A percentile compares a stretch with the other conserved stretches of the same genome.
phyloP scores from a whole-genome alignment of 805 yeast genomes.

The Lachancea quebecensis region DNA sequence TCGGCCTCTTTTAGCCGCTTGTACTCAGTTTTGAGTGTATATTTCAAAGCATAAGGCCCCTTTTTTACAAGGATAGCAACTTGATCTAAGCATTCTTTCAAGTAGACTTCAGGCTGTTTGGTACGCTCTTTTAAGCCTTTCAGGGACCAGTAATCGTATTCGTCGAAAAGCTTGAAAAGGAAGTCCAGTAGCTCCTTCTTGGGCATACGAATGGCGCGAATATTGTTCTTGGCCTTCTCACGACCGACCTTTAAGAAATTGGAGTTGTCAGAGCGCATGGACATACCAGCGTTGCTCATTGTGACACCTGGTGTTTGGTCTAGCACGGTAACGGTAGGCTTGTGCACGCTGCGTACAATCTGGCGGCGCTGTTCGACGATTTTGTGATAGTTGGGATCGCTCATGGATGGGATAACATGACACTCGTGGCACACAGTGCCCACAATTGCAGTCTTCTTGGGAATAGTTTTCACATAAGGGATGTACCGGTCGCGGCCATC shows the following conservation, averaged over 20 bases:
- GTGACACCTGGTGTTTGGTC: slow-evolving; percentile 82
- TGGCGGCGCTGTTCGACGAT: slow-evolving; percentile 52
- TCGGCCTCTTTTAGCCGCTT: slow-evolving; percentile 72
- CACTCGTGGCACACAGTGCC: slow-evolving; percentile 94
- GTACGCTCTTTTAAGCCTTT: slow-evolving; percentile 91
- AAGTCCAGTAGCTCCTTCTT: slow-evolving; percentile 84
- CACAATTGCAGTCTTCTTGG: slow-evolving; percentile 74
- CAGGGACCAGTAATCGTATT: slow-evolving; percentile 93
- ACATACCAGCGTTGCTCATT: slow-evolving; percentile 80
- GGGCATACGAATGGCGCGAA: slow-evolving; percentile 88
- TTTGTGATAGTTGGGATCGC: slow-evolving; percentile 62
- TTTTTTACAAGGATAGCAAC: slow-evolving; percentile 86
- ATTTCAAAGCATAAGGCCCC: slow-evolving; percentile 93
- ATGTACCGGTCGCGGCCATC: slow-evolving; percentile 44
- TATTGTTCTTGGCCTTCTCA: slow-evolving; percentile 41
- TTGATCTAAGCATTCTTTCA: slow-evolving; percentile 83
- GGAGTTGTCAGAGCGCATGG: slow-evolving; percentile 65
- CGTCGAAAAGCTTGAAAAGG: slow-evolving; percentile 83
- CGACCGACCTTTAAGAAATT: slow-evolving; percentile 52
- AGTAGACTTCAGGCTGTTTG: slow-evolving; percentile 88
- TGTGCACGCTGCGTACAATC: slow-evolving; percentile 41
- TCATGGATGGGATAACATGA: slow-evolving; percentile 71
- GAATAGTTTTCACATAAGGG: slow-evolving; percentile 84
- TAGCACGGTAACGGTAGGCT: slow-evolving; percentile 60
- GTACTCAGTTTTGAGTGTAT: slow-evolving; percentile 84